Conservation (phyloP, 2,329 filamentous ascomycete species). For the Aspergillus japonicus region DNA sequence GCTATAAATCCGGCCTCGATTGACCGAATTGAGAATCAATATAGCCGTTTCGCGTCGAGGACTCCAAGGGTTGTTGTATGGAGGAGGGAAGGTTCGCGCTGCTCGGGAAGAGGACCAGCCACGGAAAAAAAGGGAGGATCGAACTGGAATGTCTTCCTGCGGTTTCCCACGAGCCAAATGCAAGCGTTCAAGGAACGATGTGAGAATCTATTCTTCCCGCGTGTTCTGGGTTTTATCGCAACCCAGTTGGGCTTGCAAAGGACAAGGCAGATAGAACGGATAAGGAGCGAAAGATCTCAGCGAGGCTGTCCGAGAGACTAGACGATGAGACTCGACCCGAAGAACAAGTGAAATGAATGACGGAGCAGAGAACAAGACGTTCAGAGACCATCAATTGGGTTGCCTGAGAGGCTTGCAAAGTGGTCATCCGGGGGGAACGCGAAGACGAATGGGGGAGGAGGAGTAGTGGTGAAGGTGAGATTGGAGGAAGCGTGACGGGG, state of each 20-base stretch:
- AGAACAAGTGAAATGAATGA: conserved; percentile 1
- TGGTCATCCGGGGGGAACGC: neutral
- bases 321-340: conserved; percentile 1
- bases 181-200: conserved; percentile 3
- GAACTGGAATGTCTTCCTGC: conserved; percentile 18
- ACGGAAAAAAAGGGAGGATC: conserved; percentile 23
- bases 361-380: neutral
- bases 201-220: conserved; percentile 1
- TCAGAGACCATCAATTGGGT: neutral
- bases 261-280: neutral
- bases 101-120: conserved; percentile 21
- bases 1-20: conserved; percentile 33
- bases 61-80: conserved; percentile 1
- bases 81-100: conserved; percentile 10
- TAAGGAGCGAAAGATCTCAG: conserved; percentile 20
- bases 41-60: neutral
- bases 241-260: neutral
- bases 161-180: conserved; percentile 10
- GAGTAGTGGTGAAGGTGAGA: neutral
- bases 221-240: conserved; percentile 1
- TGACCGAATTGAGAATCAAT: conserved; percentile 31
- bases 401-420: neutral
- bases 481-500: neutral
- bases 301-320: conserved; percentile 7
- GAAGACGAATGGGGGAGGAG: neutral